Conservation (phyloP, 345 rosid genomes). For the Bruguiera sexangula region DNA sequence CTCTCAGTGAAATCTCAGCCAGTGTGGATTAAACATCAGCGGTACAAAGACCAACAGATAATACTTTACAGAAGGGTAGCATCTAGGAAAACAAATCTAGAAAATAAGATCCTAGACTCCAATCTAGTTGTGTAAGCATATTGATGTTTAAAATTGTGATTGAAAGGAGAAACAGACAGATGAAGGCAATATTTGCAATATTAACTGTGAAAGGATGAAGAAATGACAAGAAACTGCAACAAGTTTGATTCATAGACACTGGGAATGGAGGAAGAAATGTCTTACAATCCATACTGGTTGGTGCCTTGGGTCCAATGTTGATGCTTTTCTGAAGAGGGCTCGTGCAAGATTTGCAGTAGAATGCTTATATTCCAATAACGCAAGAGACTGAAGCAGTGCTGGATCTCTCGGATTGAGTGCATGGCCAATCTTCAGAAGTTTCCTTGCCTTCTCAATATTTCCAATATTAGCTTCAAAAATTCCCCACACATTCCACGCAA, state of each 20-base stretch:
- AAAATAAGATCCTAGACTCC: no score
- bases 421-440: constrained; percentile 87
- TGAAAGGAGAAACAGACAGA: no score
- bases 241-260: not conserved
- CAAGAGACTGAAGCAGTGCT: constrained; percentile 92
- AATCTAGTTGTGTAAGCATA: no score
- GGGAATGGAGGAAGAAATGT: constrained; percentile 7
- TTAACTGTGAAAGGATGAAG: not conserved
- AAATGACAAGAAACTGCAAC: not conserved
- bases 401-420: constrained; percentile 88
- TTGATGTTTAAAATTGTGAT: no score
- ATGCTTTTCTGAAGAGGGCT: constrained; percentile 70
- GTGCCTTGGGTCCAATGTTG: constrained; percentile 75
- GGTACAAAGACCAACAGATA: no score
- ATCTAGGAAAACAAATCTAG: no score
- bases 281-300: constrained; percentile 99
- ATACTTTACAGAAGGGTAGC: no score
- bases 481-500: constrained; percentile 97
- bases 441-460: constrained; percentile 67
- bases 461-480: constrained; percentile 75
- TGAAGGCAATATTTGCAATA: not conserved
- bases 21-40: no score
- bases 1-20: no score
- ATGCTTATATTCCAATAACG: constrained; percentile 77
- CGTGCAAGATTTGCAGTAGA: constrained; percentile 76